Conservation (phyloP, 805 yeast species). For the Nakazawaea anatomiae region DNA sequence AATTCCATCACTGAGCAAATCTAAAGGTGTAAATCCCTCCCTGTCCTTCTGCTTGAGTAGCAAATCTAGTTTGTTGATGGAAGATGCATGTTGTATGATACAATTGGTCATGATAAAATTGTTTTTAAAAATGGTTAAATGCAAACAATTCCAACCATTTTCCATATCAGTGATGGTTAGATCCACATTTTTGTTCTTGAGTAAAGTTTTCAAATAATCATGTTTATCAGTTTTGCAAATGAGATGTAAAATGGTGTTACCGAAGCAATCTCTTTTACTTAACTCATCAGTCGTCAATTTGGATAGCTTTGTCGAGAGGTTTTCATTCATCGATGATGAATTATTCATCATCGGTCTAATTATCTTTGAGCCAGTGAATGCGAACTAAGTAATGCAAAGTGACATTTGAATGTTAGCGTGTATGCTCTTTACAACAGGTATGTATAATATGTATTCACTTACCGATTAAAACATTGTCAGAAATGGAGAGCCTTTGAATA, state of each 20-base stretch:
- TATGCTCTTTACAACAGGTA: neutral
- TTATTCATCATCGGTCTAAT: neutral
- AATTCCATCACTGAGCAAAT: slow-evolving; percentile 42
- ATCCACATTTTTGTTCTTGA: slow-evolving; percentile 44
- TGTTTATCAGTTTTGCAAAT: slow-evolving; percentile 43
- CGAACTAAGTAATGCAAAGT: neutral
- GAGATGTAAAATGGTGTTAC: slow-evolving; percentile 55
- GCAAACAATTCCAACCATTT: slow-evolving; percentile 79
- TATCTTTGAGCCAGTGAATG: slow-evolving; percentile 10
- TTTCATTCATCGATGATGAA: slow-evolving; percentile 4
- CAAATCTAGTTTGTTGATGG: slow-evolving; percentile 17
- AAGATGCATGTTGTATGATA: slow-evolving; percentile 20
- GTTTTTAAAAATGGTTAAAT: slow-evolving; percentile 57
- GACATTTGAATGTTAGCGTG: neutral
- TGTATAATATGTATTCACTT: neutral
- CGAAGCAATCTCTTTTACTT: slow-evolving; percentile 58
- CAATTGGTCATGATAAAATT: slow-evolving; percentile 48
- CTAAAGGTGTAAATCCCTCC: slow-evolving; percentile 67
- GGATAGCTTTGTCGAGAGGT: slow-evolving; percentile 14
- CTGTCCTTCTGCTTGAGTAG: slow-evolving; percentile 59
- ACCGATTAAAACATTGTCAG: slow-evolving; percentile 17
- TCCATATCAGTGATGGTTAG: slow-evolving; percentile 54
- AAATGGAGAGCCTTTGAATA: too few species aligned
- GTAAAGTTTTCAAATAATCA: slow-evolving; percentile 38
- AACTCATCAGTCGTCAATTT: slow-evolving; percentile 32